Evolutionary conservation across 805 yeast genomes (phyloP), one percentile per base, ranked within the genome.

Genomic region (Ogataea trehalophila): DNA sequence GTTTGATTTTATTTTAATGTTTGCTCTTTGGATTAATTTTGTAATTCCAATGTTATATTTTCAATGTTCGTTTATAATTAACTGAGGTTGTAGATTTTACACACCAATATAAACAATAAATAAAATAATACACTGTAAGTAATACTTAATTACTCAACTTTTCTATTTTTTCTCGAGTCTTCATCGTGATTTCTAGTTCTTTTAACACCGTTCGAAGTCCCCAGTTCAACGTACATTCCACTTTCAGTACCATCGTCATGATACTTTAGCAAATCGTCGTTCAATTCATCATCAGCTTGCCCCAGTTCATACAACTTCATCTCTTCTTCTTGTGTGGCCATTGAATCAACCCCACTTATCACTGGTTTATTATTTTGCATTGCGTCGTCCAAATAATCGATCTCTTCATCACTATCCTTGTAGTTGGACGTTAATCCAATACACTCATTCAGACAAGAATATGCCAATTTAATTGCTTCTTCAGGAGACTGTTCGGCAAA

Each of bases 151-250:
- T 52, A 56, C 6, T 60, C 41, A 26, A 45, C 37, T 16, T 45
- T 46, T 46, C 45, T 33, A 9, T 17, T 37, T n/a, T 50, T 41
- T 7, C 47, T 48, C 16, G 35, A 31, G 26, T 39, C 45, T 2
- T 47, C 55, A 31, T 41, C 53, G 7, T 49, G 44, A 9, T 54
- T 53, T 41, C 58, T 46, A 6, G 47, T 42, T 39, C 70, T 47
- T 42, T 58, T 53, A n/a, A 57, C 39, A 7, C 62, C 60, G 15
- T 43, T 42, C 2, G 53, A 46, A 3, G 43, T 51, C 9, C 60
- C 64, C 22, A 56, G 41, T 39, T 59, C 66, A 14, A 63, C 60
- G 37, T 58, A 56, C 62, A 62, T 63, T 33, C 61, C 59, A 37
- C 62, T 57, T 16, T 50, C 45, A 33, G 50, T 49, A 9, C 46